phyloP scores from a whole-genome alignment of 2,329 filamentous ascomycete genomes.

The Chaetomium olivaceum region DNA sequence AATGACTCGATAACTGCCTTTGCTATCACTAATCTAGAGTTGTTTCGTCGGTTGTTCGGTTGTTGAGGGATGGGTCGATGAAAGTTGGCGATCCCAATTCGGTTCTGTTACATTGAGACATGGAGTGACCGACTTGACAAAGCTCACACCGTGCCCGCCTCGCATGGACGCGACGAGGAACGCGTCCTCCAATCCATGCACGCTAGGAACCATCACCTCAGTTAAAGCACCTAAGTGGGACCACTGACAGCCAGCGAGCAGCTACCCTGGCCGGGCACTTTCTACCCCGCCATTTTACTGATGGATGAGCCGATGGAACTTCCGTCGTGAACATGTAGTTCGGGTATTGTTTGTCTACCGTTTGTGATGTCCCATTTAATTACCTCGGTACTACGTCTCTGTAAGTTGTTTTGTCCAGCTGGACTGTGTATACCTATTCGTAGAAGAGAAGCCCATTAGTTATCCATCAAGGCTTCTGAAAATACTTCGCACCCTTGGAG shows the following conservation, averaged over 20 bases:
- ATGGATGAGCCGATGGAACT: too few relatives aligned
- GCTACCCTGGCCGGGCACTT: not conserved
- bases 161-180: not conserved
- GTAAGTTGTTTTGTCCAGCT: not conserved
- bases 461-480: not conserved
- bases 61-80: not conserved
- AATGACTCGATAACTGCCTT: not conserved
- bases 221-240: not conserved
- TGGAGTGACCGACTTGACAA: not conserved
- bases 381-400: too few relatives aligned
- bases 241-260: not conserved
- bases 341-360: too few relatives aligned
- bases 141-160: not conserved
- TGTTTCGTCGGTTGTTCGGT: not conserved
- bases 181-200: not conserved
- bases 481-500: not conserved
- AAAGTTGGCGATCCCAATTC: not conserved
- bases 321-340: too few relatives aligned
- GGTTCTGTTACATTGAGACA: not conserved
- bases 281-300: not conserved
- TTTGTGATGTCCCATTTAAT: too few relatives aligned
- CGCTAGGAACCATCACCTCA: not conserved
- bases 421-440: too few relatives aligned
- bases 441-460: too few relatives aligned
- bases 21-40: not conserved